Evolutionary conservation across 179 eudicot genomes (phyloP).

Genomic region (Silene vulgaris): DNA sequence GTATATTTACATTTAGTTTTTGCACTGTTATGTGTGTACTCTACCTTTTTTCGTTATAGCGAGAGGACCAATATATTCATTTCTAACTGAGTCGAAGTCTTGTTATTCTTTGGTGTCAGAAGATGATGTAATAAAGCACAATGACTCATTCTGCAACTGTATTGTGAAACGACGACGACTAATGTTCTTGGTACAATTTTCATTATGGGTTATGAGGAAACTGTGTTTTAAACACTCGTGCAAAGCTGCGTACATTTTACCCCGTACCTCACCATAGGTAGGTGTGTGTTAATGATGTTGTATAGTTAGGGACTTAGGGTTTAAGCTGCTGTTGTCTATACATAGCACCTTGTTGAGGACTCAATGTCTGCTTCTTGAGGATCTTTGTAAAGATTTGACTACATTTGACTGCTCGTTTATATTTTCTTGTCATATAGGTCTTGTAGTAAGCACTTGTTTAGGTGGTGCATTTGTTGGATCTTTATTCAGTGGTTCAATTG

Average conservation of each 20-base stretch:
- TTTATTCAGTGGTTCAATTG: constrained; percentile 74
- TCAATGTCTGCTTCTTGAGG: background rate
- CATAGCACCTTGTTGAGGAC: background rate
- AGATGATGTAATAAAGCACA: background rate
- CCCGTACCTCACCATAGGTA: background rate
- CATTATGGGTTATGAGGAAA: background rate
- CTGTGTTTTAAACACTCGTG: background rate
- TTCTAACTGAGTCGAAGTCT: background rate
- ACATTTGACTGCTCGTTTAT: background rate
- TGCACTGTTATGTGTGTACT: background rate
- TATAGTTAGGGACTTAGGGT: background rate
- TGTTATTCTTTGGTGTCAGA: background rate
- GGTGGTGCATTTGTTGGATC: constrained; percentile 90
- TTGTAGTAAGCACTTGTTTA: constrained; percentile 80
- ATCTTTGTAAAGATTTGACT: background rate
- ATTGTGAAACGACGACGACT: background rate
- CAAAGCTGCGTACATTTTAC: background rate
- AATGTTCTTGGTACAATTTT: background rate
- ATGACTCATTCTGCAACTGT: background rate
- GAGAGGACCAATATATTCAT: background rate
- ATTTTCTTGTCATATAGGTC: constrained; percentile 35
- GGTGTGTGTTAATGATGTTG: background rate
- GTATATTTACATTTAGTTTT: constrained; percentile 30
- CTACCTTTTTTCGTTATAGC: background rate
- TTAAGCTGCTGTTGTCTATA: background rate